These are phyloP conservation scores for Eucalyptus sp. DNA, from an alignment of 345 rosid genomes.

Conservation along the genomic window DNA sequence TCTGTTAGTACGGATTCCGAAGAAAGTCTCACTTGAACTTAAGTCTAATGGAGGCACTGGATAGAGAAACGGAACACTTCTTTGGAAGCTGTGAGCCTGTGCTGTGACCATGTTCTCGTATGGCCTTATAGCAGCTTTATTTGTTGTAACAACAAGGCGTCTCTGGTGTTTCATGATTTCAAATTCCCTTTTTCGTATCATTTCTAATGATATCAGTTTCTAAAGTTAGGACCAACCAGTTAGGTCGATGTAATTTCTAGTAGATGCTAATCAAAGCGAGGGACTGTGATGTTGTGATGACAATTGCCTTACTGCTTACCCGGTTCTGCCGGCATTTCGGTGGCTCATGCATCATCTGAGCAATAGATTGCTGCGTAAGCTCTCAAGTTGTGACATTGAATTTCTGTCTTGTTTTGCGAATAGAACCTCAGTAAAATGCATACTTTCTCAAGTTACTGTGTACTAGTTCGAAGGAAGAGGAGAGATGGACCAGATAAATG, in stretches of 20 bases:
- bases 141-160: neutral
- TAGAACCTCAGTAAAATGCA: neutral
- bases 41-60: neutral
- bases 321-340: neutral
- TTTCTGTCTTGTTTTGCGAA: neutral
- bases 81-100: neutral
- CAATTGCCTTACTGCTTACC: neutral
- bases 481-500: neutral
- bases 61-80: neutral
- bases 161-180: neutral
- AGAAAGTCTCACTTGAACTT: neutral
- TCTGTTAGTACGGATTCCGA: neutral
- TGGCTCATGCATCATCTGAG: neutral
- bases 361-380: neutral
- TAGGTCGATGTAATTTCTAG: neutral
- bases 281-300: neutral
- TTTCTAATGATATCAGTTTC: neutral
- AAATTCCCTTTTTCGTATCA: neutral
- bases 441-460: neutral
- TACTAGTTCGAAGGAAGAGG: neutral
- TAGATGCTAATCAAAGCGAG: neutral
- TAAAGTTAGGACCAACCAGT: neutral
- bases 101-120: neutral
- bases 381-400: neutral
- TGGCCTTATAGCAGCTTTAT: neutral